A percentile compares a stretch with the other conserved stretches of the same genome.
These are phyloP conservation scores for Penicillium pancosmium DNA, from an alignment of 495 filamentous ascomycete genomes.

Conservation along the genomic window DNA sequence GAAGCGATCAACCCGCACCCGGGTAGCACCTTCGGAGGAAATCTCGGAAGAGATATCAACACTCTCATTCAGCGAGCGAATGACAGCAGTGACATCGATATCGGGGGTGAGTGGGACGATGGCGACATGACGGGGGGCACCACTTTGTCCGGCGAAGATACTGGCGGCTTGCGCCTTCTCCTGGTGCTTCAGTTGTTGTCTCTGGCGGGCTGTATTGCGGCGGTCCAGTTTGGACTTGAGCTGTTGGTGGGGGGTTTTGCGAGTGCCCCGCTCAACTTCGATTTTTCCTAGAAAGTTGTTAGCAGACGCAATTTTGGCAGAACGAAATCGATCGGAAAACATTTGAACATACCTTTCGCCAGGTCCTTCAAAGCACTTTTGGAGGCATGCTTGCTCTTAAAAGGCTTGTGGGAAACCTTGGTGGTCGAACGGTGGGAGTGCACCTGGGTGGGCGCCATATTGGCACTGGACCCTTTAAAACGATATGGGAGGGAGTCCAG, in stretches of 20 bases:
- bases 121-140: slow-evolving; percentile 88
- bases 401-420: slow-evolving; percentile 81
- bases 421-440: slow-evolving; percentile 94
- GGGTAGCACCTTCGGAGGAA: slow-evolving; percentile 56
- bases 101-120: slow-evolving; percentile 81
- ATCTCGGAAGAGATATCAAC: slow-evolving; percentile 75
- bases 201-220: slow-evolving; percentile 88
- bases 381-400: slow-evolving; percentile 87
- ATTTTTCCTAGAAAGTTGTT: slow-evolving; percentile 57
- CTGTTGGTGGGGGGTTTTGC: slow-evolving; percentile 92
- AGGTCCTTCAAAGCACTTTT: slow-evolving; percentile 80
- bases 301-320: not conserved
- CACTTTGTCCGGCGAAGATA: slow-evolving; percentile 81
- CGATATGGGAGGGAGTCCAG: slow-evolving; percentile 75
- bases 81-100: slow-evolving; percentile 64
- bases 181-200: slow-evolving; percentile 75
- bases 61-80: slow-evolving; percentile 71
- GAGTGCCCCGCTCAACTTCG: slow-evolving; percentile 60
- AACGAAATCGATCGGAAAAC: not conserved
- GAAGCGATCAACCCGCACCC: slow-evolving; percentile 80
- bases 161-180: slow-evolving; percentile 74
- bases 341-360: slow-evolving; percentile 66
- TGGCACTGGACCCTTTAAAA: slow-evolving; percentile 79
- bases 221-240: slow-evolving; percentile 96
- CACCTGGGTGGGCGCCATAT: slow-evolving; percentile 50